A percentile compares a stretch with the other conserved stretches of the same genome.
Conservation (phyloP, 228 moss, liverwort and hornwort species). For the Sphagnum fallax region DNA sequence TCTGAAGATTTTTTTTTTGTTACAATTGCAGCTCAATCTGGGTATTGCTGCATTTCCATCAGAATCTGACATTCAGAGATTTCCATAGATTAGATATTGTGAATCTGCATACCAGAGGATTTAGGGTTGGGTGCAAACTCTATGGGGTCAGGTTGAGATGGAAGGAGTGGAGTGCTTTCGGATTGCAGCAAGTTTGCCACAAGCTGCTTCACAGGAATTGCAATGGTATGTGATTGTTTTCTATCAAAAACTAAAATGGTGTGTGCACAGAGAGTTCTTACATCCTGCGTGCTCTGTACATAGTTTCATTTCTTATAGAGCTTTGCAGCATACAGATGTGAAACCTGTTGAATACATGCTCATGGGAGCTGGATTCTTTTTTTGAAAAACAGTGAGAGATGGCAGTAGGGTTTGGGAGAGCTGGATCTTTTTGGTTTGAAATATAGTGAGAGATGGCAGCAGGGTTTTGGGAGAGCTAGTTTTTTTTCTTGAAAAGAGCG, state of each 20-base stretch:
- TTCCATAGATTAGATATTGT: too few relatives aligned
- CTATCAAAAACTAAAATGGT: background rate
- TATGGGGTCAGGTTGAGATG: constrained; percentile 52
- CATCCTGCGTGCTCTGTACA: background rate
- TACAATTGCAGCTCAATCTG: background rate
- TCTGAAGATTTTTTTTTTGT: background rate
- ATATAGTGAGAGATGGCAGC: too few relatives aligned
- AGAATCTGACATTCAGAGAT: too few relatives aligned
- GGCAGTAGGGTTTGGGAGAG: too few relatives aligned
- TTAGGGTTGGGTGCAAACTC: too few relatives aligned
- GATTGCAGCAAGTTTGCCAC: constrained; percentile 32
- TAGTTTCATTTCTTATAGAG: background rate
- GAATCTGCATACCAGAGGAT: too few relatives aligned
- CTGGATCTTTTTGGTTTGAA: too few relatives aligned
- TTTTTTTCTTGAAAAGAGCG: too few relatives aligned
- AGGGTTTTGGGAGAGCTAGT: too few relatives aligned
- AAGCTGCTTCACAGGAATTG: constrained; percentile 47
- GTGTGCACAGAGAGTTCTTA: background rate
- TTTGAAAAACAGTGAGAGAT: too few relatives aligned
- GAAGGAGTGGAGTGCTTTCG: constrained; percentile 71
- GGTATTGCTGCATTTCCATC: too few relatives aligned
- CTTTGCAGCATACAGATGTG: background rate
- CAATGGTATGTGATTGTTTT: constrained; percentile 41
- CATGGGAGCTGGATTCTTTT: too few relatives aligned
- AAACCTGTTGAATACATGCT: background rate